Evolutionary conservation across 2,329 filamentous ascomycete genomes (phyloP).

Genomic region (Colletotrichum echinochloae): DNA sequence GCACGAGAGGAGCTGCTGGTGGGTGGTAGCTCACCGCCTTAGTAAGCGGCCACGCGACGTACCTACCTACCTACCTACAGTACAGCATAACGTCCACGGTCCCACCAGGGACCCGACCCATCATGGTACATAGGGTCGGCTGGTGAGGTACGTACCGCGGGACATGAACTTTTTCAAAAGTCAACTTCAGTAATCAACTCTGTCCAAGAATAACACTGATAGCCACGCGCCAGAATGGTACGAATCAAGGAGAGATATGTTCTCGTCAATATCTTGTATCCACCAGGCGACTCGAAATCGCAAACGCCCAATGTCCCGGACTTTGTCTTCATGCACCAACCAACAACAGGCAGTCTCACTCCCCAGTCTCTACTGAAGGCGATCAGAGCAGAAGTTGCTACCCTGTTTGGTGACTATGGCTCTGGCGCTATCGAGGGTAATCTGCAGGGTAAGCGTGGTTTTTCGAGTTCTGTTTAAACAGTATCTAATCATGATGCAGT

Average conservation of each 20-base stretch:
- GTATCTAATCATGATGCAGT: conserved; percentile 63
- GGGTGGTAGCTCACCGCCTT: conserved; percentile 30
- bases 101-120: background rate
- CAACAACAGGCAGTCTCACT: conserved; percentile 79
- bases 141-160: conserved; percentile 3
- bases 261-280: conserved; percentile 93
- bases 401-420: conserved; percentile 91
- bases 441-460: conserved; percentile 68
- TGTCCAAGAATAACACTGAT: background rate
- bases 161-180: conserved; percentile 32
- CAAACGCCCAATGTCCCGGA: conserved; percentile 59
- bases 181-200: conserved; percentile 15
- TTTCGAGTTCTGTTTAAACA: background rate
- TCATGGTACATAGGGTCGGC: background rate
- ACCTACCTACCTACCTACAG: too few relatives aligned
- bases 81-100: too few relatives aligned
- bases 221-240: conserved; percentile 73
- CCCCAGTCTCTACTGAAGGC: conserved; percentile 73
- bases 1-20: background rate
- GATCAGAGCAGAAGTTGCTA: conserved; percentile 76
- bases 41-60: too few relatives aligned
- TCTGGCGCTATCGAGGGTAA: conserved; percentile 77
- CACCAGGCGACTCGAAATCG: conserved; percentile 61
- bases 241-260: conserved; percentile 96
- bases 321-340: conserved; percentile 81